Percentiles rank a stretch among this genome's conserved stretches.
phyloP scores from a whole-genome alignment of 2,329 filamentous ascomycete species.

The Neofusicoccum kwambonambiense region DNA sequence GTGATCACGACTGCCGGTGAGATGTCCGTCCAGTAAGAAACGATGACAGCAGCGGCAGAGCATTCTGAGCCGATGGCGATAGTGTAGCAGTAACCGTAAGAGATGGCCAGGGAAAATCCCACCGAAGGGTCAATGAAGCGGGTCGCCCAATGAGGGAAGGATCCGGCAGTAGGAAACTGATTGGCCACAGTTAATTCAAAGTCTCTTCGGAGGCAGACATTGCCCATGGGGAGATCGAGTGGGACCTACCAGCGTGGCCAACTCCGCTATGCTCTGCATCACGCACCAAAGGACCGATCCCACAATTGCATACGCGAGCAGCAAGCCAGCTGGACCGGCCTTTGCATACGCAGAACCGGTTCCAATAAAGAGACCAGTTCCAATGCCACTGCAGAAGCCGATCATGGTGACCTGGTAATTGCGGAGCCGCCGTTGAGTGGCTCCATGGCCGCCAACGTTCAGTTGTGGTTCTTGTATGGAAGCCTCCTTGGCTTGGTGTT shows the following conservation, averaged over 20 bases:
- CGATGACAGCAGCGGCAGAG: slow-evolving; percentile 80
- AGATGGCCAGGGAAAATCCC: slow-evolving; percentile 96
- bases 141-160: slow-evolving; percentile 91
- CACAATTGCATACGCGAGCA: slow-evolving; percentile 56
- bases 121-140: slow-evolving; percentile 90
- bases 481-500: neutral
- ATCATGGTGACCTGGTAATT: slow-evolving; percentile 23
- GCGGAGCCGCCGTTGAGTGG: neutral
- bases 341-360: slow-evolving; percentile 51
- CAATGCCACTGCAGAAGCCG: slow-evolving; percentile 32
- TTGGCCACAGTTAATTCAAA: neutral
- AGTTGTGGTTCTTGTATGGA: slow-evolving; percentile 5
- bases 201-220: neutral
- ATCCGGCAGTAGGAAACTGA: slow-evolving; percentile 76
- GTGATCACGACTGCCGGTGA: slow-evolving; percentile 22
- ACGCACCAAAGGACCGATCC: slow-evolving; percentile 89
- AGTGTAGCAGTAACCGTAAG: slow-evolving; percentile 87
- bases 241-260: slow-evolving; percentile 68
- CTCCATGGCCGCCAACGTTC: slow-evolving; percentile 6
- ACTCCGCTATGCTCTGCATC: slow-evolving; percentile 85
- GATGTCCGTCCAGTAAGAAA: slow-evolving; percentile 70
- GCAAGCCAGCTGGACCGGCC: slow-evolving; percentile 38
- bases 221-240: neutral
- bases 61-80: slow-evolving; percentile 81
- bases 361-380: slow-evolving; percentile 75